Evolutionary conservation across 148 eudicot species (phyloP), one percentile per base, ranked within the genome.

Genomic region (Nepenthes gracilis): DNA sequence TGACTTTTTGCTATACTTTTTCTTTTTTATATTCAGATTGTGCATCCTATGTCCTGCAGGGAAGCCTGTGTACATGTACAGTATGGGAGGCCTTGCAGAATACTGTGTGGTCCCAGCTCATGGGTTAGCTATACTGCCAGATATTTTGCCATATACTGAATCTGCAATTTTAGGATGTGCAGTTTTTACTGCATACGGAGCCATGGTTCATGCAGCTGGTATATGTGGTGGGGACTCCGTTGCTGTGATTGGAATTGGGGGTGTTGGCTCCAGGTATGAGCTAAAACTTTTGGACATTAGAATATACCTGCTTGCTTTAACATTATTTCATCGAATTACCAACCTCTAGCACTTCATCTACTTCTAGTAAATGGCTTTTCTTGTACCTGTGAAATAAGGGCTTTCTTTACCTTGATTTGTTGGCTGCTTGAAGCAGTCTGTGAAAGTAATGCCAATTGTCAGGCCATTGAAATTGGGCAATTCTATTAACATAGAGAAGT

Each of bases 11-110:
- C 45, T 5, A 2, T 5, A n/a, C n/a, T 11, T 49, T n/a, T 49
- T 49, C 32, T 43, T 38, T 47, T 5, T 4, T 13, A 37, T 12
- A 49, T 40, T 52, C 4, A n/a, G 13, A 36, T 12, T 49, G 36
- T 35, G 36, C 37, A 32, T 55, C 37, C 35, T 70, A 56, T 36
- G 13, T 68, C 62, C 13, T 75, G 74, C 80, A 91, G 97, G 83
- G 59, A 94, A 89, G 73, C 99, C 99, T 12, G 87, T 94, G 48
- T 94, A 86, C 70, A 94, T 94, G 99, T 94, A 94, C 78, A 94
- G 99, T 73, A 94, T 94, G 99, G 99, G 99, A 68, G 99, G 99
- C 50, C 92, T 94, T 61, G 97, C 99, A 63, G 99, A 94, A 69
- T 94, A 71, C 65, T 86, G 97, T 65, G 92, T 94, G 47, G 83